Evolutionary conservation across 139 green algal genomes (phyloP).

Genomic region (Spirogloea muscicola): DNA sequence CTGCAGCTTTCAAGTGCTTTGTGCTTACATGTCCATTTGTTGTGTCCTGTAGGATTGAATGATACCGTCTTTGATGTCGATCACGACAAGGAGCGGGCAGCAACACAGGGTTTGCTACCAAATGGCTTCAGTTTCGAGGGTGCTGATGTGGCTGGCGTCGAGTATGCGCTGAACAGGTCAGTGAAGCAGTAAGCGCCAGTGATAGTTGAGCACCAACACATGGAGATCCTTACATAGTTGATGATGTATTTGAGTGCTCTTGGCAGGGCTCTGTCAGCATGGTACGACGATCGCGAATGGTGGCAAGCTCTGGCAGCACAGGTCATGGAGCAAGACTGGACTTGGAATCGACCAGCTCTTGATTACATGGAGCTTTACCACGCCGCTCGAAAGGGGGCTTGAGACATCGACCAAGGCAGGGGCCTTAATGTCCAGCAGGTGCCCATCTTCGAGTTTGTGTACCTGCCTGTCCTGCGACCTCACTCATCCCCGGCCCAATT

Average conservation of each 20-base stretch:
- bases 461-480: no score
- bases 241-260: no score
- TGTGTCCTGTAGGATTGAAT: slow-evolving; percentile 52
- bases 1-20: no score
- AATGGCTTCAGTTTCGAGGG: slow-evolving; percentile 92
- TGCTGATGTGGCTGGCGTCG: slow-evolving; percentile 75
- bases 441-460: no score
- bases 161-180: slow-evolving; percentile 84
- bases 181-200: not conserved
- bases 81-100: slow-evolving; percentile 50
- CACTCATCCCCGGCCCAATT: no score
- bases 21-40: no score
- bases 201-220: not conserved
- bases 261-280: slow-evolving; percentile 67
- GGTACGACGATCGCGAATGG: slow-evolving; percentile 67
- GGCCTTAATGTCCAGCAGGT: no score
- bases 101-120: slow-evolving; percentile 52
- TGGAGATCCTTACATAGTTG: no score
- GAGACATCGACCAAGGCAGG: no score
- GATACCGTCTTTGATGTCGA: slow-evolving; percentile 64
- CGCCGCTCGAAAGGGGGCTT: slow-evolving; percentile 42
- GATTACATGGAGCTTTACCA: slow-evolving; percentile 98
- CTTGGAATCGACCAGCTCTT: slow-evolving; percentile 82
- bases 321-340: slow-evolving; percentile 81
- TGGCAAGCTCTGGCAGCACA: slow-evolving; percentile 51